Evolutionary conservation across 2,329 filamentous ascomycete species (phyloP).

Genomic region (Juglanconis juglandina): DNA sequence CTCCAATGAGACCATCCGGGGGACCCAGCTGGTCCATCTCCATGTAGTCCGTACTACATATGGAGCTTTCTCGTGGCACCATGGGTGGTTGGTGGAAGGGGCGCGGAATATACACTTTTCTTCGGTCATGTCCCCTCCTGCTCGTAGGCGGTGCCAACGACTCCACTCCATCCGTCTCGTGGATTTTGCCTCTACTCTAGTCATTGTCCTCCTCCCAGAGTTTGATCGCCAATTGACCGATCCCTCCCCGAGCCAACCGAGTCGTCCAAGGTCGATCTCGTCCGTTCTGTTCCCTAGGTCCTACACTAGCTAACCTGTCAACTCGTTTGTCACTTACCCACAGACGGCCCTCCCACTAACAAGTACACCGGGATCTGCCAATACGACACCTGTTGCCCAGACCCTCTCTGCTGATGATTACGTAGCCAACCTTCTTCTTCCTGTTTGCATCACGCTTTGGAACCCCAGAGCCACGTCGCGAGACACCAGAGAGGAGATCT

Average conservation of each 20-base stretch:
- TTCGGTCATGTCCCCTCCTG: not conserved
- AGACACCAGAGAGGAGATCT: not conserved
- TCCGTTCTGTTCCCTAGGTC: not conserved
- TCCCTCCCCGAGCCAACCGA: slow-evolving; percentile 23
- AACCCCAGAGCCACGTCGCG: too few species aligned
- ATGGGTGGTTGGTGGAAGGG: not conserved
- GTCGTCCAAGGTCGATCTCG: slow-evolving; percentile 3
- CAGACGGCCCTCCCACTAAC: not conserved
- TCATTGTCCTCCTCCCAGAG: not conserved
- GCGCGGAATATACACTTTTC: slow-evolving; percentile 1
- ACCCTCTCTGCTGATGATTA: too few species aligned
- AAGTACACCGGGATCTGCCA: too few species aligned
- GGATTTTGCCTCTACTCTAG: not conserved
- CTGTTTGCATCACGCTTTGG: too few species aligned
- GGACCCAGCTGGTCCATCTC: too few species aligned
- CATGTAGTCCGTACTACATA: not conserved
- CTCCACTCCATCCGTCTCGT: not conserved
- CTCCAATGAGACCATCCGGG: too few species aligned
- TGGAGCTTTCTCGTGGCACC: slow-evolving; percentile 8
- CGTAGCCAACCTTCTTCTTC: too few species aligned
- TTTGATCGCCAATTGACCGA: slow-evolving; percentile 5
- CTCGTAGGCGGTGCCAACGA: not conserved
- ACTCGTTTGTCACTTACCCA: slow-evolving; percentile 4
- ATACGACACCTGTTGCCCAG: too few species aligned
- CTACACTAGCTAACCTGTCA: slow-evolving; percentile 1